phyloP scores from a whole-genome alignment of 163 green algal genomes.

The Volvox carteri region DNA sequence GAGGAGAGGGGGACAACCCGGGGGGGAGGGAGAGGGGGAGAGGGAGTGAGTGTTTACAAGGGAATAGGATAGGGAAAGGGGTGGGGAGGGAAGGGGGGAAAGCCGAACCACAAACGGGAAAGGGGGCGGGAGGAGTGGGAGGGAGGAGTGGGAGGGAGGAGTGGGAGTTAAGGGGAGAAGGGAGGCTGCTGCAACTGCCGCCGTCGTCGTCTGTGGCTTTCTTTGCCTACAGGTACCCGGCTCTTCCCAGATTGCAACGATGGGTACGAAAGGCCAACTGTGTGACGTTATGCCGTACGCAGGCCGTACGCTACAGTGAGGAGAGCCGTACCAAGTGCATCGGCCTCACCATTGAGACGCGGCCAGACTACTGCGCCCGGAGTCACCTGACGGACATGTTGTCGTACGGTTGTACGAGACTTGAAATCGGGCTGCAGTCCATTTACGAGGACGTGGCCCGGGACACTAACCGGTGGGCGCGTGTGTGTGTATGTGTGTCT shows the following conservation, averaged over 20 bases:
- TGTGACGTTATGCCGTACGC: too few relatives aligned
- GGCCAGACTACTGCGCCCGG: conserved; percentile 96
- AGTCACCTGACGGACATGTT: conserved; percentile 95
- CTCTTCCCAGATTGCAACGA: too few relatives aligned
- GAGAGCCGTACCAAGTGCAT: conserved; percentile 94
- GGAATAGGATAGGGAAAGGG: background rate
- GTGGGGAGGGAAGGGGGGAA: background rate
- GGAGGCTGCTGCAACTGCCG: background rate
- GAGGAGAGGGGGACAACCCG: background rate
- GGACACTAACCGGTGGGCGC: conserved; percentile 92
- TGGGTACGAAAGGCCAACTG: too few relatives aligned
- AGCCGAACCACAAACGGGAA: background rate
- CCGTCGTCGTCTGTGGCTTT: too few relatives aligned
- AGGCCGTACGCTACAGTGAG: conserved; percentile 77
- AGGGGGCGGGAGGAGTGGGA: background rate
- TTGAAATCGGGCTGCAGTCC: conserved; percentile 97
- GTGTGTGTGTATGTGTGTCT: too few relatives aligned
- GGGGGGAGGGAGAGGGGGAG: background rate
- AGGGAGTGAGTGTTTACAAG: background rate
- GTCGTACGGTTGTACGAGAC: conserved; percentile 96
- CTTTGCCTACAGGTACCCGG: too few relatives aligned
- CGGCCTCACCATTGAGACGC: conserved; percentile 98
- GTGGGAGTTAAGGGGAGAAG: background rate
- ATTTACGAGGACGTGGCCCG: conserved; percentile 97
- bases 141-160: background rate